Percentiles rank a stretch among this genome's conserved stretches.
Conservation (phyloP, 1,284 basidiomycete species). For the Pholiota adiposa region DNA sequence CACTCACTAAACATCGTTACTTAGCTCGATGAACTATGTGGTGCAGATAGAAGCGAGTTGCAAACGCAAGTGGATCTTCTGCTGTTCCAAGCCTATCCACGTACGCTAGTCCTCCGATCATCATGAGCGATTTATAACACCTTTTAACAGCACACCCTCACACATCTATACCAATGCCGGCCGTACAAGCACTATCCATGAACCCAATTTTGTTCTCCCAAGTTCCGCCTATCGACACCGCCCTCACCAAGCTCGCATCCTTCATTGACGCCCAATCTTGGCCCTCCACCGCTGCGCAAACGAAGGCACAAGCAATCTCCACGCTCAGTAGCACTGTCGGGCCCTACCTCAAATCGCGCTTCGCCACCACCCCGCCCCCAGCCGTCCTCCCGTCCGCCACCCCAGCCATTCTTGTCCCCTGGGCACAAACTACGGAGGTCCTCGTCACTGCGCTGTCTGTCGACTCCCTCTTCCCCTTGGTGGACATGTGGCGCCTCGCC, state of each 20-base stretch:
- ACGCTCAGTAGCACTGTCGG: constrained; percentile 52
- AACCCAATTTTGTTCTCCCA: constrained; percentile 80
- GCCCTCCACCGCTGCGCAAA: constrained; percentile 35
- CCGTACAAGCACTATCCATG: constrained; percentile 66
- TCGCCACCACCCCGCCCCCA: constrained; percentile 26
- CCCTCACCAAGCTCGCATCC: constrained; percentile 64
- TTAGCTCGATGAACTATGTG: constrained; percentile 74
- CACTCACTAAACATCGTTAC: background rate
- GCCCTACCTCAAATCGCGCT: constrained; percentile 70
- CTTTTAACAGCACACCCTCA: constrained; percentile 81
- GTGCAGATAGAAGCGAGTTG: constrained; percentile 70
- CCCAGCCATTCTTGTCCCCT: constrained; percentile 42
- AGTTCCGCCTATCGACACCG: constrained; percentile 69
- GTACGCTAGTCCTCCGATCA: constrained; percentile 44
- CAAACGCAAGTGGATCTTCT: constrained; percentile 73
- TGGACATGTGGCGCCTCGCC: constrained; percentile 85
- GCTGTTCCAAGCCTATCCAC: constrained; percentile 76
- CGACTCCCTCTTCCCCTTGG: constrained; percentile 76
- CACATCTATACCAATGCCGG: constrained; percentile 60
- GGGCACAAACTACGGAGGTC: constrained; percentile 50
- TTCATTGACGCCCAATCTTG: constrained; percentile 56
- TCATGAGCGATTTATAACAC: constrained; percentile 7
- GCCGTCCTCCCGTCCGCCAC: constrained; percentile 36
- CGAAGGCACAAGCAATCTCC: constrained; percentile 51
- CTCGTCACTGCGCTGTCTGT: constrained; percentile 55